A percentile compares a stretch with the other conserved stretches of the same genome.
Evolutionary conservation across 345 rosid genomes (phyloP).

Genomic region (Mercurialis annua): DNA sequence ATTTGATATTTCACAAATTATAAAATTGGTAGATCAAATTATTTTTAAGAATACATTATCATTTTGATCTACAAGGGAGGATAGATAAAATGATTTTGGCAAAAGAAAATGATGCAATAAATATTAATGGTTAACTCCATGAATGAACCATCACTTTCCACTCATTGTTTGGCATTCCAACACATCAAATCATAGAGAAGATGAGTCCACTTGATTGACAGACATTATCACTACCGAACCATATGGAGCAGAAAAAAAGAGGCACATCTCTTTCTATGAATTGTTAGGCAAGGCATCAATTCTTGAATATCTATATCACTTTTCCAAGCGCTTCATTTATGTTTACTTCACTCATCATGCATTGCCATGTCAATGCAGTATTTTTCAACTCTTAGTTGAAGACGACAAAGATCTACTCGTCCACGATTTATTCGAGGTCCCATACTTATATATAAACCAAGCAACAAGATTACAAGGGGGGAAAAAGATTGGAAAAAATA

Average conservation of each 20-base stretch:
- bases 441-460: not conserved
- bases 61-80: too few species aligned
- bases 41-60: too few species aligned
- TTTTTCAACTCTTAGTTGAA: not conserved
- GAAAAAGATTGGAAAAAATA: slow-evolving; percentile 1
- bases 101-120: too few species aligned
- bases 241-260: slow-evolving; percentile 25
- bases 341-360: not conserved
- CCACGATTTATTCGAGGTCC: not conserved
- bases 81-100: too few species aligned
- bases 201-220: too few species aligned
- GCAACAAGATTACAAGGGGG: not conserved
- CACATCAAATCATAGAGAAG: too few species aligned
- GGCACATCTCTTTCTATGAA: not conserved
- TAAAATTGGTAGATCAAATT: too few species aligned
- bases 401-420: not conserved
- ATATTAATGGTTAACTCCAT: too few species aligned
- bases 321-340: not conserved
- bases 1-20: too few species aligned
- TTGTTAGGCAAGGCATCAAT: not conserved
- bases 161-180: not conserved
- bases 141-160: not conserved
- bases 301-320: not conserved
- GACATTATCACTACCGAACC: slow-evolving; percentile 7
- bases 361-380: not conserved